Percentiles rank a stretch among this genome's conserved stretches.
These are phyloP conservation scores for Bonia amplexicaulis DNA, from an alignment of 176 grass and related monocot species.

Conservation along the genomic window DNA sequence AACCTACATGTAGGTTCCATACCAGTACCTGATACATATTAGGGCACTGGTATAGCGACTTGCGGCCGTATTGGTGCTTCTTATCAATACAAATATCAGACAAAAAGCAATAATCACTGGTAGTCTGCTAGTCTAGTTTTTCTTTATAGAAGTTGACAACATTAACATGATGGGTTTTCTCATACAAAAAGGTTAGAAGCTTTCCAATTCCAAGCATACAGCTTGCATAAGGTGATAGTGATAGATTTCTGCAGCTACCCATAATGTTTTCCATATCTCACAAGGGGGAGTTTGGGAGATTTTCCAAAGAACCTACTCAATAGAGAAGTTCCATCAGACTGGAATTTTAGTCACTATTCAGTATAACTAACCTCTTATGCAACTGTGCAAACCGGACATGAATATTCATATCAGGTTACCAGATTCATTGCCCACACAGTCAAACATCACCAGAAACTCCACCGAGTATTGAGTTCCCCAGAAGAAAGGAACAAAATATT, in stretches of 20 bases:
- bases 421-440: constrained; percentile 14
- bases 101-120: not conserved
- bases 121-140: not conserved
- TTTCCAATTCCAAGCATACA: constrained; percentile 4
- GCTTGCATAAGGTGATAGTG: not conserved
- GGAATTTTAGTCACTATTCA: constrained; percentile 17
- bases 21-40: not conserved
- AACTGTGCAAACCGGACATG: constrained; percentile 10
- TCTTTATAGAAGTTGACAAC: constrained; percentile 8
- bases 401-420: constrained; percentile 5
- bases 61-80: not conserved
- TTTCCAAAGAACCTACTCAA: constrained; percentile 1
- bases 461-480: not conserved
- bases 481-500: constrained; percentile 8
- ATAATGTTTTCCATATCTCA: constrained; percentile 18
- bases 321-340: constrained; percentile 1
- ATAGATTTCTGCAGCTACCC: not conserved
- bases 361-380: constrained; percentile 28
- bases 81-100: constrained; percentile 1
- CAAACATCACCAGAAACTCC: constrained; percentile 6
- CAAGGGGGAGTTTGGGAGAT: not conserved
- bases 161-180: not conserved
- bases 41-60: not conserved
- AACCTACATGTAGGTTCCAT: not conserved
- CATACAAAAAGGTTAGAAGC: constrained; percentile 1